Conservation (phyloP, 2,329 filamentous ascomycete genomes). For the Pseudophaeomoniella oleicola region DNA sequence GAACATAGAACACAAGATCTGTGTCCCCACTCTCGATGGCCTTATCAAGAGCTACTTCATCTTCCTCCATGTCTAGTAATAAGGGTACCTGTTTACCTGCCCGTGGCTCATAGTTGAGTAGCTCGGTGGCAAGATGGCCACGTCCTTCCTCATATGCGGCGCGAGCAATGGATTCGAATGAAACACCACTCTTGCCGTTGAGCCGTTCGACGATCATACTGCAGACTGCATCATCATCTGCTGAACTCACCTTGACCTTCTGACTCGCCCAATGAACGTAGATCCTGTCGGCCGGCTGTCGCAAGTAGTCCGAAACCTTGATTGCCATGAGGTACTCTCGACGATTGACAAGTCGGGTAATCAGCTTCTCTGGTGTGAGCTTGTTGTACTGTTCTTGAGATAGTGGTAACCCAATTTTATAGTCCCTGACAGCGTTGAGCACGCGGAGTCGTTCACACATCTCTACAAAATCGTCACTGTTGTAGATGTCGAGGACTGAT, state of each 20-base stretch:
- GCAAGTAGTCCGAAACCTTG: constrained; percentile 73
- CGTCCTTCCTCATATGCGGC: constrained; percentile 91
- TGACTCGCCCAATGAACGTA: constrained; percentile 95
- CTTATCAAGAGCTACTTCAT: constrained; percentile 88
- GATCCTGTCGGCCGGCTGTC: constrained; percentile 72
- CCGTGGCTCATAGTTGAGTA: constrained; percentile 85
- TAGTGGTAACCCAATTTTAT: constrained; percentile 75
- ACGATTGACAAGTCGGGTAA: constrained; percentile 71
- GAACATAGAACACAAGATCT: constrained; percentile 78
- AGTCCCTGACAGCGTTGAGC: constrained; percentile 81
- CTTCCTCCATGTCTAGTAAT: constrained; percentile 87
- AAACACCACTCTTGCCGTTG: constrained; percentile 78
- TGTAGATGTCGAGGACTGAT: constrained; percentile 91
- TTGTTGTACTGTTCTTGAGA: constrained; percentile 91
- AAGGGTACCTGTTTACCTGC: constrained; percentile 93
- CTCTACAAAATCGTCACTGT: constrained; percentile 95
- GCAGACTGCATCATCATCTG: constrained; percentile 80
- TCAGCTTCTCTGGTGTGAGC: constrained; percentile 76
- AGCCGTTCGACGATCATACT: constrained; percentile 74
- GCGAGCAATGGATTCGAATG: constrained; percentile 84
- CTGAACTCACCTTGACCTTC: constrained; percentile 73
- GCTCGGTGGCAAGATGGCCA: constrained; percentile 70
- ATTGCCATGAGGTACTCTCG: constrained; percentile 85
- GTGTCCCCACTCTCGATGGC: constrained; percentile 92
- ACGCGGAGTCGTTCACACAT: constrained; percentile 93